Evolutionary conservation across 169 alveolate genomes (phyloP).

Genomic region (Fabrea salina): DNA sequence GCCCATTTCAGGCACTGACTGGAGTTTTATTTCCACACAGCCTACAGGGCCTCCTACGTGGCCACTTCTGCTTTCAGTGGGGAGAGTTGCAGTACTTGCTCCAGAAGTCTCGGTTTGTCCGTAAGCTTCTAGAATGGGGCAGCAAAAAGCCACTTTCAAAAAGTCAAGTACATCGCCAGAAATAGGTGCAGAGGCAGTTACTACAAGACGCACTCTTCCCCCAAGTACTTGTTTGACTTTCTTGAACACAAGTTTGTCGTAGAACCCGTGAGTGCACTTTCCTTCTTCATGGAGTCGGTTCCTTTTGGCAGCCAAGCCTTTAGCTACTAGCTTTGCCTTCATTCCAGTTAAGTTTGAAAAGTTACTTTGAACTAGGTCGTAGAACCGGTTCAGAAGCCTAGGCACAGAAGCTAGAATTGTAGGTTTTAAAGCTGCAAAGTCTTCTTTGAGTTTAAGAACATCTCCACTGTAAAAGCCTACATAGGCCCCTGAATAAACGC

Average conservation of each 20-base stretch:
- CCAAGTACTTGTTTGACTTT: constrained; percentile 74
- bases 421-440: constrained; percentile 88
- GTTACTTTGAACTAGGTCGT: constrained; percentile 71
- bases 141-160: constrained; percentile 65
- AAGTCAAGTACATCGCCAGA: constrained; percentile 67
- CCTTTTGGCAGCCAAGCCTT: not conserved
- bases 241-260: constrained; percentile 76
- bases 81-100: constrained; percentile 60
- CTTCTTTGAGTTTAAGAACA: constrained; percentile 69
- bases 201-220: constrained; percentile 76
- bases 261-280: constrained; percentile 20
- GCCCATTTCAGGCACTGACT: constrained; percentile 69
- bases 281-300: not conserved
- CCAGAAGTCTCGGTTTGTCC: constrained; percentile 83
- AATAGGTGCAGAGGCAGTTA: constrained; percentile 89
- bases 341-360: not conserved
- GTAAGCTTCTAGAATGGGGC: constrained; percentile 72
- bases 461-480: constrained; percentile 79
- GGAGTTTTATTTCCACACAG: constrained; percentile 58
- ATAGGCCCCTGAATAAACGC: constrained; percentile 46
- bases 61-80: constrained; percentile 63
- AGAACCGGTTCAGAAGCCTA: constrained; percentile 90
- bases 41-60: constrained; percentile 83
- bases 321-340: not conserved
- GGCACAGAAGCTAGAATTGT: constrained; percentile 95